Evolutionary conservation across 805 yeast species (phyloP).

Genomic region (Pichia cephalocereana): DNA sequence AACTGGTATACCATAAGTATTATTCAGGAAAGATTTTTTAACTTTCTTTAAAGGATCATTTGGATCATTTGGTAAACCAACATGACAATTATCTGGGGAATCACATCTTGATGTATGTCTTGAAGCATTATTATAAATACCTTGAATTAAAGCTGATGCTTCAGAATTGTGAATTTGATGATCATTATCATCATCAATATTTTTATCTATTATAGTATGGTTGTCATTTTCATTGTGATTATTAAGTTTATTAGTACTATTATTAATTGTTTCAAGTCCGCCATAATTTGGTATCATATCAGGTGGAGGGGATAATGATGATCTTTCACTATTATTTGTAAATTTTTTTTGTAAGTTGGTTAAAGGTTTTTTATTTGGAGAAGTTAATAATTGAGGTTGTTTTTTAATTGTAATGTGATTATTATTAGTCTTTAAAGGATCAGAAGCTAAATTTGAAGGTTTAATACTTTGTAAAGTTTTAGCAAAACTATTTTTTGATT

Average conservation of each 20-base stretch:
- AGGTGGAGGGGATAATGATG: not conserved
- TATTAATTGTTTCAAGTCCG: not conserved
- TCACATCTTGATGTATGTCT: constrained; percentile 9
- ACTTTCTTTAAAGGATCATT: constrained; percentile 1
- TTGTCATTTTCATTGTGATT: not conserved
- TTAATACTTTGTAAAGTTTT: constrained; percentile 29
- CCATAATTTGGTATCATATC: not conserved
- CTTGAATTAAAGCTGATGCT: constrained; percentile 30
- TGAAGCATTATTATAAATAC: constrained; percentile 25
- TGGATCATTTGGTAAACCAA: not conserved
- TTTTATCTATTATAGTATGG: not conserved
- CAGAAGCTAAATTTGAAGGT: constrained; percentile 59
- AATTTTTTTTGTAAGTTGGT: not conserved
- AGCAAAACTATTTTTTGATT: constrained; percentile 9
- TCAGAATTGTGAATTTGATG: constrained; percentile 35
- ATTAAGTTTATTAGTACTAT: not conserved
- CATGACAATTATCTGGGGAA: constrained; percentile 1
- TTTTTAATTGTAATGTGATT: constrained; percentile 62
- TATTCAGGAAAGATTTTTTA: constrained; percentile 4
- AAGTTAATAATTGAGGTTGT: constrained; percentile 29
- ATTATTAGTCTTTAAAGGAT: constrained; percentile 59
- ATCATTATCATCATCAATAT: not conserved
- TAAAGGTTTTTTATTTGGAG: not conserved
- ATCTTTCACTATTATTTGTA: not conserved
- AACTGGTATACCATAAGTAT: constrained; percentile 11